phyloP scores from a whole-genome alignment of 768 basidiomycete species.

The Tylopilus sp. region DNA sequence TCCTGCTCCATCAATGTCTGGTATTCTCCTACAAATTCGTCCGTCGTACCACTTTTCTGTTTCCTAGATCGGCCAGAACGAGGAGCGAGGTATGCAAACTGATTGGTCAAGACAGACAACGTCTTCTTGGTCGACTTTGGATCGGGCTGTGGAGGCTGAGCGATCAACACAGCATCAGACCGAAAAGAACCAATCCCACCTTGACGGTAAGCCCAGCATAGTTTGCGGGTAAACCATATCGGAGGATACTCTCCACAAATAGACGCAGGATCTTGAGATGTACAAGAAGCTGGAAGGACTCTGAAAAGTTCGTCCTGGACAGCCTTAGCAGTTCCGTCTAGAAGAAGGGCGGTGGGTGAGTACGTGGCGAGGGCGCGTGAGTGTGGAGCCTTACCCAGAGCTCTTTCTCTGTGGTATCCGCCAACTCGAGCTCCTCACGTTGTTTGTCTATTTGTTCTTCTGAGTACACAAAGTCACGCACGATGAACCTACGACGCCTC shows the following conservation, averaged over 20 bases:
- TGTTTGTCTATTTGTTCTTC: conserved; percentile 80
- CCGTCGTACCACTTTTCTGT: conserved; percentile 35
- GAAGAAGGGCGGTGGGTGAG: conserved; percentile 2
- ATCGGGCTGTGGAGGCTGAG: conserved; percentile 60
- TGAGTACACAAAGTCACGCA: conserved; percentile 91
- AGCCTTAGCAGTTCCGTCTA: conserved; percentile 90
- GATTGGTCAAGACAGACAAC: conserved; percentile 63
- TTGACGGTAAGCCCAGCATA: conserved; percentile 81
- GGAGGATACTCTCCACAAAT: conserved; percentile 92
- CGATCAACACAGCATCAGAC: conserved; percentile 1
- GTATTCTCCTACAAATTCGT: conserved; percentile 88
- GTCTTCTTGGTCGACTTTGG: conserved; percentile 79
- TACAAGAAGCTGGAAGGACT: conserved; percentile 90
- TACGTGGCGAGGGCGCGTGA: background rate
- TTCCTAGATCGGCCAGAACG: conserved; percentile 51
- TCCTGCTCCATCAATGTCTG: conserved; percentile 93
- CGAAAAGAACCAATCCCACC: conserved; percentile 38
- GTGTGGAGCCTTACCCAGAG: conserved; percentile 75
- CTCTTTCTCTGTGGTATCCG: conserved; percentile 88
- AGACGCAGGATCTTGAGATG: conserved; percentile 90
- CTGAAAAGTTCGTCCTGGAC: conserved; percentile 94
- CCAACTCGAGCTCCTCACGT: conserved; percentile 72
- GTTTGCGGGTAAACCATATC: conserved; percentile 92
- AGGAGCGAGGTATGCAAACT: conserved; percentile 81
- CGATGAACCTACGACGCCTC: conserved; percentile 64